phyloP scores from a whole-genome alignment of 768 basidiomycete species.

The Butyriboletus loyo region DNA sequence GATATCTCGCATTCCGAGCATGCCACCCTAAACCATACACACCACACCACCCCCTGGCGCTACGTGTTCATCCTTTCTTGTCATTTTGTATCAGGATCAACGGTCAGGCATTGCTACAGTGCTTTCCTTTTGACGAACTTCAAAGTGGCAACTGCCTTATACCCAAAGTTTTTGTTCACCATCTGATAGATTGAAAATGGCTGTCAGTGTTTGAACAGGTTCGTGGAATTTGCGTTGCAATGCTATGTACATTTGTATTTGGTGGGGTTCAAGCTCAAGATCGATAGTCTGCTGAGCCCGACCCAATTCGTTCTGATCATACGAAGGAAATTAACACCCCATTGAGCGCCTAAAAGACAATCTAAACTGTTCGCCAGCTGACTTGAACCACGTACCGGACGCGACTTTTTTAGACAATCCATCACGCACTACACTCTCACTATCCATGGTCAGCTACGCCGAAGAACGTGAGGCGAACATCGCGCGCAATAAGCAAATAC shows the following conservation, averaged over 20 bases:
- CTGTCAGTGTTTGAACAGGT: neutral
- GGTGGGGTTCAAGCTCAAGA: neutral
- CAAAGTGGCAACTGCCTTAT: slow-evolving; percentile 11
- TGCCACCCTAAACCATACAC: slow-evolving; percentile 16
- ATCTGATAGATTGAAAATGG: slow-evolving; percentile 2
- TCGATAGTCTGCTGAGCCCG: no score
- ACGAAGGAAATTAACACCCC: neutral
- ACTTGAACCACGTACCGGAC: neutral
- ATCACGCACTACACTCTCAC: neutral
- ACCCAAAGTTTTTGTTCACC: slow-evolving; percentile 10
- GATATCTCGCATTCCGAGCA: slow-evolving; percentile 22
- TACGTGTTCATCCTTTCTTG: slow-evolving; percentile 4
- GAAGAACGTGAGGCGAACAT: slow-evolving; percentile 37
- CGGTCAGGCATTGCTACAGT: slow-evolving; percentile 7
- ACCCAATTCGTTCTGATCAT: neutral
- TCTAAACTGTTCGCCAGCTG: no score
- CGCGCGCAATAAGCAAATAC: slow-evolving; percentile 41
- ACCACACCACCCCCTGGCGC: neutral
- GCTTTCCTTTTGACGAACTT: neutral
- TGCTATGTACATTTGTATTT: neutral
- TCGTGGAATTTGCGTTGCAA: neutral
- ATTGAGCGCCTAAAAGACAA: no score
- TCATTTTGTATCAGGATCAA: slow-evolving; percentile 8
- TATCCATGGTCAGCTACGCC: slow-evolving; percentile 28
- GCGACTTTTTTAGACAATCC: neutral